Percentiles rank a stretch among this genome's conserved stretches.
Conservation (phyloP, 2,329 filamentous ascomycete genomes). For the Leptographium wingfieldii region DNA sequence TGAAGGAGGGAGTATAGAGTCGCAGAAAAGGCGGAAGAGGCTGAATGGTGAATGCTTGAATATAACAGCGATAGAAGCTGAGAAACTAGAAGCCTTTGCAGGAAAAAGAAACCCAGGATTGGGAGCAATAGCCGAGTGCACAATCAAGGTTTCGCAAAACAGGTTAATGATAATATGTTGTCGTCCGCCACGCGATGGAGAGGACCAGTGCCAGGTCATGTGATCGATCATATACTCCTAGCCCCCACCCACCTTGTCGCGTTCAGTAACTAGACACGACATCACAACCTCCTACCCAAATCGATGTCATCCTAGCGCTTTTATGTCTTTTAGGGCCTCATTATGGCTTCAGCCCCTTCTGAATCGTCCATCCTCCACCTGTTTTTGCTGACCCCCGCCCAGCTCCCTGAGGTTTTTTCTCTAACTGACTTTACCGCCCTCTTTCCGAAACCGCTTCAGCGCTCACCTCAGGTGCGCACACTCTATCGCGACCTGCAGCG, state of each 20-base stretch:
- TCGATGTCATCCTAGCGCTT: background rate
- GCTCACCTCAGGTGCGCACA: slow-evolving; percentile 52
- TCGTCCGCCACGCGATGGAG: background rate
- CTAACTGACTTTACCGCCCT: slow-evolving; percentile 63
- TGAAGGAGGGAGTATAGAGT: no score
- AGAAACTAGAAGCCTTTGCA: background rate
- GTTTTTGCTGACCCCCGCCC: slow-evolving; percentile 66
- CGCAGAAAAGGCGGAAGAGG: background rate
- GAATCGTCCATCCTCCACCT: slow-evolving; percentile 64
- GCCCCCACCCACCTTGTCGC: background rate
- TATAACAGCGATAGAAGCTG: background rate
- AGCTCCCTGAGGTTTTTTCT: slow-evolving; percentile 60
- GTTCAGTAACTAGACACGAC: background rate
- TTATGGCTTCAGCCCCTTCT: slow-evolving; percentile 49
- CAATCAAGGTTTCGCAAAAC: background rate
- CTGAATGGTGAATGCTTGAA: background rate
- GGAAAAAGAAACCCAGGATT: background rate
- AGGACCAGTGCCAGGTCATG: background rate
- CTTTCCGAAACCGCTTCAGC: slow-evolving; percentile 56
- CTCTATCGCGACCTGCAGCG: slow-evolving; percentile 72
- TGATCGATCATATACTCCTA: background rate
- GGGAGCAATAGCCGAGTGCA: background rate
- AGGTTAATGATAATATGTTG: background rate
- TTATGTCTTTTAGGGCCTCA: slow-evolving; percentile 7
- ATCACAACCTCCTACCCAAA: background rate